Evolutionary conservation across 495 filamentous ascomycete species (phyloP).

Genomic region (Aspergillus coremiiformis): DNA sequence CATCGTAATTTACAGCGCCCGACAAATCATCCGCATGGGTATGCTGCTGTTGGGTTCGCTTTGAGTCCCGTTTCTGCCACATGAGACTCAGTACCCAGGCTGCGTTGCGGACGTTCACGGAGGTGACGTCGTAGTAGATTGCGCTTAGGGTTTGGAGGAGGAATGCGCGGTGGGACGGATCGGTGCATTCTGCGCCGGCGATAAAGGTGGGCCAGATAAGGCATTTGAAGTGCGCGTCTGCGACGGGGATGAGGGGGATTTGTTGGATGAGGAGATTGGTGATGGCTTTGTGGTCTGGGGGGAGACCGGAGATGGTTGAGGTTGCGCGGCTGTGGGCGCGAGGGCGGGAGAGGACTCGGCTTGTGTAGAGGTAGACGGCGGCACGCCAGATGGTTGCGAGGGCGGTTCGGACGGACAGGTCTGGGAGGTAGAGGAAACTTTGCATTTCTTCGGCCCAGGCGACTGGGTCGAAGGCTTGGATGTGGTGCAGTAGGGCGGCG

Average conservation of each 20-base stretch:
- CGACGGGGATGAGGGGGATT: constrained; percentile 28
- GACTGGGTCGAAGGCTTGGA: constrained; percentile 38
- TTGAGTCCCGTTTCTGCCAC: constrained; percentile 40
- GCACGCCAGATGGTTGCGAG: constrained; percentile 38
- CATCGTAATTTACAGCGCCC: constrained; percentile 12
- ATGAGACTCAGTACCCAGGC: constrained; percentile 41
- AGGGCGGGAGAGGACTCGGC: constrained; percentile 34
- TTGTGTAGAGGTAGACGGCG: constrained; percentile 41
- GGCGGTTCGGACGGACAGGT: constrained; percentile 33
- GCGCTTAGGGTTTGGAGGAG: constrained; percentile 31
- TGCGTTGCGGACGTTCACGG: constrained; percentile 41
- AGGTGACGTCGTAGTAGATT: constrained; percentile 35
- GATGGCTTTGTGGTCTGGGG: constrained; percentile 27
- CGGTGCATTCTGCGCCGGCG: constrained; percentile 37
- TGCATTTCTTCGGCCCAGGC: constrained; percentile 41
- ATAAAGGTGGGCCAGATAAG: constrained; percentile 45
- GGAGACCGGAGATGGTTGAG: constrained; percentile 25
- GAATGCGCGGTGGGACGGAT: constrained; percentile 27
- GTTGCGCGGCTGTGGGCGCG: constrained; percentile 24
- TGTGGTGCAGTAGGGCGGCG: constrained; percentile 32
- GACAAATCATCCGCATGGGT: too few species aligned
- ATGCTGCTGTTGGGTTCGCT: constrained; percentile 7
- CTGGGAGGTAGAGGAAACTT: constrained; percentile 28
- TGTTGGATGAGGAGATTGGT: constrained; percentile 33
- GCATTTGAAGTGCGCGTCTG: constrained; percentile 43